phyloP scores from a whole-genome alignment of 352 stramenopile species.

The Plasmopara halstedii region DNA sequence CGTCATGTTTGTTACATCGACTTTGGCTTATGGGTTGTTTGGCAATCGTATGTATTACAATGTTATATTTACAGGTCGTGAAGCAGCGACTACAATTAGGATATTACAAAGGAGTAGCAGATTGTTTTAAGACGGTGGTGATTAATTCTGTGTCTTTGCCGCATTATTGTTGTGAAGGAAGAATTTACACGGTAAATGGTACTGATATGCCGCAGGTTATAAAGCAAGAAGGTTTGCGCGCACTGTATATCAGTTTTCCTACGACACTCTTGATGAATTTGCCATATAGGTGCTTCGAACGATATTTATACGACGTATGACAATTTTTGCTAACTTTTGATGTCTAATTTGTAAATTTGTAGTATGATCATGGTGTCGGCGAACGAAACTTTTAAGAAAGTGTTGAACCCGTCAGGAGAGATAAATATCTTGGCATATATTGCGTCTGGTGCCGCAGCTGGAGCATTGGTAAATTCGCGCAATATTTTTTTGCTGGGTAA shows the following conservation, averaged over 20 bases:
- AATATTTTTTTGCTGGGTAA: not conserved
- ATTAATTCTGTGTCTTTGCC: constrained; percentile 17
- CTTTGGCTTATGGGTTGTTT: not conserved
- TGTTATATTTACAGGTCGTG: constrained; percentile 63
- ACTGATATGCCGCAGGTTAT: constrained; percentile 43
- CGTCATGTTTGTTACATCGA: not conserved
- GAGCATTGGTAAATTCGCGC: constrained; percentile 73
- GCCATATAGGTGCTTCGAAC: constrained; percentile 83
- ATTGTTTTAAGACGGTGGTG: constrained; percentile 84
- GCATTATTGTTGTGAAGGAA: not conserved
- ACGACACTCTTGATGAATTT: constrained; percentile 98
- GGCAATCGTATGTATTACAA: not conserved
- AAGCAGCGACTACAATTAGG: constrained; percentile 99
- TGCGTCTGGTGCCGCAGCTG: constrained; percentile 88
- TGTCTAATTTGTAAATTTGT: not conserved
- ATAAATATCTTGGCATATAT: constrained; percentile 90
- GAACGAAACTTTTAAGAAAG: constrained; percentile 97
- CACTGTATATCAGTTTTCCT: constrained; percentile 93
- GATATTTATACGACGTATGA: not conserved
- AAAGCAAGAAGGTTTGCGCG: constrained; percentile 60
- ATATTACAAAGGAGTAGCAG: constrained; percentile 90
- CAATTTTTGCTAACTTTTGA: not conserved
- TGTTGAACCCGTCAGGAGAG: constrained; percentile 81
- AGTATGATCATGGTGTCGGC: constrained; percentile 97
- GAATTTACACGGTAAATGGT: not conserved